Conservation (phyloP, 2,329 filamentous ascomycete species). For the Acephala macrosclerotiorum region DNA sequence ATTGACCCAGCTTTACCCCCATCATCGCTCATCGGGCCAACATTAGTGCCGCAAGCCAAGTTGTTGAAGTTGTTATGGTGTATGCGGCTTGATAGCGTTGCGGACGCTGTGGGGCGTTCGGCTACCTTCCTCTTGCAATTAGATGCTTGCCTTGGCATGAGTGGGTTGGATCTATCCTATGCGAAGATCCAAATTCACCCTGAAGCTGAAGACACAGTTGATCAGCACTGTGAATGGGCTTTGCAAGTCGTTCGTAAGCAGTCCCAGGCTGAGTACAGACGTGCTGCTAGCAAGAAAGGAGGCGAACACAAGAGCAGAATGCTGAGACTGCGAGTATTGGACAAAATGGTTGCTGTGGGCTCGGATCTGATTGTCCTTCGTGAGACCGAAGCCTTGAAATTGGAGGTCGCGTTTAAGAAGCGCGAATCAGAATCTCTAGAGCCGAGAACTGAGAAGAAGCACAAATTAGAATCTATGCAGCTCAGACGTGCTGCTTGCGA, state of each 20-base stretch:
- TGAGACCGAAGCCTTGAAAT: background rate
- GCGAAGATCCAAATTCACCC: background rate
- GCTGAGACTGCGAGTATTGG: background rate
- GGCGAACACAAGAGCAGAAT: background rate
- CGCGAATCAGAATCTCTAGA: background rate
- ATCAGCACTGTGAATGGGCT: conserved; percentile 1
- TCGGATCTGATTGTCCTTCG: background rate
- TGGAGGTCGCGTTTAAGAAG: background rate
- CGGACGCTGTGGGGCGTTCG: conserved; percentile 26
- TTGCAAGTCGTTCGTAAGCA: background rate
- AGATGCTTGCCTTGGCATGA: conserved; percentile 3
- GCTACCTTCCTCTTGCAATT: conserved; percentile 1
- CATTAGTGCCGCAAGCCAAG: conserved; percentile 23
- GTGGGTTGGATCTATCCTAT: background rate
- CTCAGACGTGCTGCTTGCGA: too few species aligned
- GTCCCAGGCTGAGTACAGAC: background rate
- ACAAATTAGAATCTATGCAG: too few species aligned
- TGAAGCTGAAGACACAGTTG: background rate
- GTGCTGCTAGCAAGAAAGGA: background rate
- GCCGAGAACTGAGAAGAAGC: too few species aligned
- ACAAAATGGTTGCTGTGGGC: background rate
- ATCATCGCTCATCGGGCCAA: conserved; percentile 14
- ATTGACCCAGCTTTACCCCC: conserved; percentile 27
- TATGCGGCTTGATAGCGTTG: conserved; percentile 29
- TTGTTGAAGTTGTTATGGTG: conserved; percentile 32